These are phyloP conservation scores for Rhododendron williamsianum DNA, from an alignment of 148 eudicot genomes.

Conservation along the genomic window DNA sequence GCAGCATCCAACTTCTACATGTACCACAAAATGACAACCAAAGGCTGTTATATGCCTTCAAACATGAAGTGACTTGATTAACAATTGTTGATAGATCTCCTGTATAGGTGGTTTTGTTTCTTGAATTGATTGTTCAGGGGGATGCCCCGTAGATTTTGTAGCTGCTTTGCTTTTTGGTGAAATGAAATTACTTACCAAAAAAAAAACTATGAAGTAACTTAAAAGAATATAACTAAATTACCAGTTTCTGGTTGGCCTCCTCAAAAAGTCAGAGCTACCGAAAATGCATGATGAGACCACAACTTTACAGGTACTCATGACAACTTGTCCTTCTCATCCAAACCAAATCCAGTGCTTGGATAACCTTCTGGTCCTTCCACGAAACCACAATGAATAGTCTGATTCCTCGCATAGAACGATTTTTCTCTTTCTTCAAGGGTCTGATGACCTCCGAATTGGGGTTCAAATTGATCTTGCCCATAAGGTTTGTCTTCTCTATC, in stretches of 20 bases:
- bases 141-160: too few species aligned
- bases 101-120: too few species aligned
- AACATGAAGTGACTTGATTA: too few species aligned
- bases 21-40: not conserved
- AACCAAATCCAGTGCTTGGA: slow-evolving; percentile 69
- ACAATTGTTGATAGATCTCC: too few species aligned
- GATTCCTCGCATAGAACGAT: slow-evolving; percentile 62
- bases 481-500: slow-evolving; percentile 41
- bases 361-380: slow-evolving; percentile 62
- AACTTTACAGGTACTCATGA: slow-evolving; percentile 67
- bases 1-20: not conserved
- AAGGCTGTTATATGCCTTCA: not conserved
- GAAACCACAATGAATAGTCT: slow-evolving; percentile 92
- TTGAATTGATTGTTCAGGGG: too few species aligned
- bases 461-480: slow-evolving; percentile 28
- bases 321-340: slow-evolving; percentile 59
- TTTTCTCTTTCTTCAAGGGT: slow-evolving; percentile 70
- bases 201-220: not conserved
- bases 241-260: slow-evolving; percentile 87
- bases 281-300: slow-evolving; percentile 95
- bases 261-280: slow-evolving; percentile 92
- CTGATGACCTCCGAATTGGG: slow-evolving; percentile 87
- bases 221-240: slow-evolving; percentile 26
- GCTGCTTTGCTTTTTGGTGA: too few species aligned
- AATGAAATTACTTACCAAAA: too few species aligned